Conservation (phyloP, 148 eudicot species). For the Vaccinium macrocarpon region DNA sequence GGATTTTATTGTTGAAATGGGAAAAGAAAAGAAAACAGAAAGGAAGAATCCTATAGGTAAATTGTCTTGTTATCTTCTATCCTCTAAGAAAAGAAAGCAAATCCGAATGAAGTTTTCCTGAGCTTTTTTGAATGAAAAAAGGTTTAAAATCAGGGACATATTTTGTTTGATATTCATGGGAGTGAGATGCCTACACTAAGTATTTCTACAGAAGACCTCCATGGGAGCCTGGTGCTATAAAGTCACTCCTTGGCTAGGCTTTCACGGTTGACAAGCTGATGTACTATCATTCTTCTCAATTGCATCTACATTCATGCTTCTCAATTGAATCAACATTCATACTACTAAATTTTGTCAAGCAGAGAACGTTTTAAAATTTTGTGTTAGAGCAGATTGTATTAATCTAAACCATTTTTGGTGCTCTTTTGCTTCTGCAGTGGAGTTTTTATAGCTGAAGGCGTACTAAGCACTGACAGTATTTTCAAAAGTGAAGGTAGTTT, state of each 20-base stretch:
- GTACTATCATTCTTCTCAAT: neutral
- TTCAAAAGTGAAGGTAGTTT: conserved; percentile 64
- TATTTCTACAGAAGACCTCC: neutral
- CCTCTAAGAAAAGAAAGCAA: no score
- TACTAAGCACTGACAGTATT: conserved; percentile 48
- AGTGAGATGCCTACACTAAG: neutral
- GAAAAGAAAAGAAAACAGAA: neutral
- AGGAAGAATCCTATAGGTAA: neutral
- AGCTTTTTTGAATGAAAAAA: neutral
- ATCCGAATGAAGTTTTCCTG: neutral
- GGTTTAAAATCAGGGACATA: neutral
- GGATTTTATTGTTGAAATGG: neutral
- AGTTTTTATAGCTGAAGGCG: conserved; percentile 84
- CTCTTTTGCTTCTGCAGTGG: conserved; percentile 59
- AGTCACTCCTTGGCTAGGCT: neutral
- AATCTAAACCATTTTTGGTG: neutral
- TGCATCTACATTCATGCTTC: neutral
- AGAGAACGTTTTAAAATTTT: neutral
- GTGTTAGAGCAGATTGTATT: neutral
- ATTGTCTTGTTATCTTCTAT: neutral
- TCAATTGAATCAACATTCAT: neutral
- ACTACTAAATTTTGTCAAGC: neutral
- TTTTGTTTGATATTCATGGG: conserved; percentile 3
- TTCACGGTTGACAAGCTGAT: neutral
- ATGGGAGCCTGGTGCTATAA: neutral